phyloP scores from a whole-genome alignment of 2,329 filamentous ascomycete genomes.

The Lasiodiplodia hormozganensis region DNA sequence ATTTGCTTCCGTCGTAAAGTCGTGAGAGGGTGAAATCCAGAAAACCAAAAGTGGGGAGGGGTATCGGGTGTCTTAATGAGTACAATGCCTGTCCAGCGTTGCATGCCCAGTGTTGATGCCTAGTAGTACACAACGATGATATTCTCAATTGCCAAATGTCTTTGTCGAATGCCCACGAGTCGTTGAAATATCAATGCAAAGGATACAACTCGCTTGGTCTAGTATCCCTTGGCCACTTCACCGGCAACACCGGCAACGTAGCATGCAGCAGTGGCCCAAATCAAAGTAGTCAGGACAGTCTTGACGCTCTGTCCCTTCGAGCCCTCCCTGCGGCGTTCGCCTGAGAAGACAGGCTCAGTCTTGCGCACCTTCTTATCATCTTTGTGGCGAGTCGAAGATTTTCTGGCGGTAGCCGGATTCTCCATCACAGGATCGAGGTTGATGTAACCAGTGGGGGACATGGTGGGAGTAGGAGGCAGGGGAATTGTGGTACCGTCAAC shows the following conservation, averaged over 20 bases:
- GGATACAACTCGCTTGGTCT: not conserved
- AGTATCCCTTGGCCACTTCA: constrained; percentile 27
- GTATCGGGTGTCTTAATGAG: not conserved
- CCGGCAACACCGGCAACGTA: constrained; percentile 28
- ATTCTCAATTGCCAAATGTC: not conserved
- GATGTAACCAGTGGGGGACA: constrained; percentile 29
- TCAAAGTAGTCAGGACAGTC: constrained; percentile 23
- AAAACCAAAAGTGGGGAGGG: not conserved
- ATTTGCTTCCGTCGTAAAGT: constrained; percentile 7
- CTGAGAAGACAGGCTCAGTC: constrained; percentile 27
- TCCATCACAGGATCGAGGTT: constrained; percentile 28
- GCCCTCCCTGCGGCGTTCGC: constrained; percentile 10
- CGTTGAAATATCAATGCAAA: not conserved
- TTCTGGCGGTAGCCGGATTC: constrained; percentile 4
- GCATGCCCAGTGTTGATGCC: not conserved
- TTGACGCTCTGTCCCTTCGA: constrained; percentile 17
- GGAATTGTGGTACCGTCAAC: constrained; percentile 45
- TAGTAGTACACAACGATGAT: not conserved
- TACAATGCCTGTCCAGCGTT: constrained; percentile 12
- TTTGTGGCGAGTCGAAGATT: not conserved
- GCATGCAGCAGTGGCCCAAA: constrained; percentile 29
- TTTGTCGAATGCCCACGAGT: not conserved
- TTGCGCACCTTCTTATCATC: constrained; percentile 26
- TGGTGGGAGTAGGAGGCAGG: constrained; percentile 26
- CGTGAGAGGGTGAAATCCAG: not conserved